Evolutionary conservation across 83 land plant genomes (phyloP).

Genomic region (Thuja plicata): DNA sequence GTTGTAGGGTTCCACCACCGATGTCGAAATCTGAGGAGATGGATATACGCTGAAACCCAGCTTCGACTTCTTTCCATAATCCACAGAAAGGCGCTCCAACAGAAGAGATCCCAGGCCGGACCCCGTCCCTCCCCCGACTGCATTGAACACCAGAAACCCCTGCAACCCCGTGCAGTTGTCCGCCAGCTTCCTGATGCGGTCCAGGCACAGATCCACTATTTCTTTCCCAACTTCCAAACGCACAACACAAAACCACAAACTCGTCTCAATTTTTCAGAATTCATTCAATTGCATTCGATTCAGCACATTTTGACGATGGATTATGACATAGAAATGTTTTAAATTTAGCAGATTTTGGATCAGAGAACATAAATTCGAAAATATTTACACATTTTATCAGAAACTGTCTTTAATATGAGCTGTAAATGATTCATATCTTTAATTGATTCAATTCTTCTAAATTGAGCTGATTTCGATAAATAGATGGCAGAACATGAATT

Average conservation of each 20-base stretch:
- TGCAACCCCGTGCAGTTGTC: slow-evolving; percentile 58
- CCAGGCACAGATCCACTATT: slow-evolving; percentile 56
- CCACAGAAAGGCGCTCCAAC: slow-evolving; percentile 53
- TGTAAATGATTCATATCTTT: too few species aligned
- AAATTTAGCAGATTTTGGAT: too few species aligned
- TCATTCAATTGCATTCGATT: not conserved
- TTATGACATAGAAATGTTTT: too few species aligned
- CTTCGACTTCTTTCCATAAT: slow-evolving; percentile 56
- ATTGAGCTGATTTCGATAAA: too few species aligned
- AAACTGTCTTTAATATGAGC: too few species aligned
- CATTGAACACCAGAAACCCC: slow-evolving; percentile 55
- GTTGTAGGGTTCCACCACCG: slow-evolving; percentile 55
- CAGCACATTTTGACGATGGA: too few species aligned
- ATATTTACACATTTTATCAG: too few species aligned
- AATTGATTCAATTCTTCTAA: too few species aligned
- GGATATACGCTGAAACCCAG: slow-evolving; percentile 54
- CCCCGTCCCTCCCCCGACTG: slow-evolving; percentile 48
- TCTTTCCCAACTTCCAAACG: slow-evolving; percentile 39
- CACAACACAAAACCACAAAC: not conserved
- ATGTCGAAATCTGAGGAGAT: slow-evolving; percentile 53
- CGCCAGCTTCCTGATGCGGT: slow-evolving; percentile 53
- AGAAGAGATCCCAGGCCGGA: slow-evolving; percentile 49
- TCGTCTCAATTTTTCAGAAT: not conserved
- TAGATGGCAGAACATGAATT: too few species aligned
- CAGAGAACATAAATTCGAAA: too few species aligned